Evolutionary conservation across 1,139 yeast genomes (phyloP), one percentile per base, ranked within the genome.

Genomic region (Suhomyces wounanorum): DNA sequence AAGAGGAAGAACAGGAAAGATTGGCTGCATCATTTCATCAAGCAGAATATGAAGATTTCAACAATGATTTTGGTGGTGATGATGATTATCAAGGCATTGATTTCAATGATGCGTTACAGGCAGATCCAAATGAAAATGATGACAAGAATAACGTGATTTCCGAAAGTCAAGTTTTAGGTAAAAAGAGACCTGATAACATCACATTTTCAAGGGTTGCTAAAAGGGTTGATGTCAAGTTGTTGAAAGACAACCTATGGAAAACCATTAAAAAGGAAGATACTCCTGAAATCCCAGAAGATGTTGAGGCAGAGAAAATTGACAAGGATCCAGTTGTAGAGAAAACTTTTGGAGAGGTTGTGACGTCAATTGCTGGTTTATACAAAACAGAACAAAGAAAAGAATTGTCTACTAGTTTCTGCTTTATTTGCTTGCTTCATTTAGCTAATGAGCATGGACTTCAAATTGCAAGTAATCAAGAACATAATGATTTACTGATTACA

Each of bases 211-310:
- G 87, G 49, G 83, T 85, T 3, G 94, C 97, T 3, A 92, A 91
- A 65, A 80, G 86, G 57, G 96, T 94, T 17, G 96, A 94, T 64
- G 88, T 94, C 42, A 83, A 83, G 59, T 72, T 79, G 38, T 75
- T 94, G 53, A 94, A 94, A 69, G 89, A 88, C 55, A 90, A 90
- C 62, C 64, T 94, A 42, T 94, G 98, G 97, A 77, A 77, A 35
- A 79, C 83, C 0, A 74, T 84, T 17, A 72, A 70, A 55, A 44
- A 55, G 40, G 65, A 60, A 21, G 55, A 41, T 7, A 26, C 35
- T 17, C 43, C 43, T 2, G n/a, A 41, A 13, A 18, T 18, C 3
- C 23, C 9, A 8, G 38, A 41, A 23, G 30, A 31, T 7, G 14
- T 31, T 21, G 44, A 42, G n/a, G n/a, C 23, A 13, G 52, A 39